Evolutionary conservation across 768 basidiomycete species (phyloP).

Genomic region (Neoboletus magnificus): DNA sequence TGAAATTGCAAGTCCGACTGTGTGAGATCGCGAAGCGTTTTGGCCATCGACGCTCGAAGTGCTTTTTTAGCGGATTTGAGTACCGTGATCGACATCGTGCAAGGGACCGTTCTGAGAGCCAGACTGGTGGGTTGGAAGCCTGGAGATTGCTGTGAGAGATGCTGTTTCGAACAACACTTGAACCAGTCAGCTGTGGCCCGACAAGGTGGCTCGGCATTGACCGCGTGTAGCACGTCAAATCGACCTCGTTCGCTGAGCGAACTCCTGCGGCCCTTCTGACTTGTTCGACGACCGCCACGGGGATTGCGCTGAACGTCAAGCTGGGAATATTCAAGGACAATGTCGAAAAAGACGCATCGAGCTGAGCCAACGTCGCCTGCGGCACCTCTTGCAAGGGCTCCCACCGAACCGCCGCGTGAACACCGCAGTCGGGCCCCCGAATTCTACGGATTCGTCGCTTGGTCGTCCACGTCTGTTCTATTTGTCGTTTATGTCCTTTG

Average conservation of each 20-base stretch:
- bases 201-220: slow-evolving; percentile 12
- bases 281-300: slow-evolving; percentile 15
- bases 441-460: slow-evolving; percentile 89
- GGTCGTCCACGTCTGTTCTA: slow-evolving; percentile 69
- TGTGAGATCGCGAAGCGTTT: slow-evolving; percentile 44
- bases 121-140: background rate
- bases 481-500: slow-evolving; percentile 74
- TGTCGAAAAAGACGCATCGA: slow-evolving; percentile 8
- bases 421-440: slow-evolving; percentile 71
- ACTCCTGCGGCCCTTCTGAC: background rate
- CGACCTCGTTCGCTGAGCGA: background rate
- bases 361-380: slow-evolving; percentile 42
- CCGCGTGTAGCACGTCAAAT: background rate
- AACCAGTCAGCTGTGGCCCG: background rate
- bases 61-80: slow-evolving; percentile 45
- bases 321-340: background rate
- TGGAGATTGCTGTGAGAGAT: background rate
- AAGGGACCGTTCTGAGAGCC: background rate
- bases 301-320: slow-evolving; percentile 18
- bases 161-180: background rate
- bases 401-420: slow-evolving; percentile 39
- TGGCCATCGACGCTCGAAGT: slow-evolving; percentile 49
- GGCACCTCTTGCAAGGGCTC: slow-evolving; percentile 43
- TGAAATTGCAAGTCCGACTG: slow-evolving; percentile 50
- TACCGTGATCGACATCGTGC: slow-evolving; percentile 28